Evolutionary conservation across 75 land plant species (phyloP), one percentile per base, ranked within the genome.

Genomic region (Pseudotsuga menziesii): DNA sequence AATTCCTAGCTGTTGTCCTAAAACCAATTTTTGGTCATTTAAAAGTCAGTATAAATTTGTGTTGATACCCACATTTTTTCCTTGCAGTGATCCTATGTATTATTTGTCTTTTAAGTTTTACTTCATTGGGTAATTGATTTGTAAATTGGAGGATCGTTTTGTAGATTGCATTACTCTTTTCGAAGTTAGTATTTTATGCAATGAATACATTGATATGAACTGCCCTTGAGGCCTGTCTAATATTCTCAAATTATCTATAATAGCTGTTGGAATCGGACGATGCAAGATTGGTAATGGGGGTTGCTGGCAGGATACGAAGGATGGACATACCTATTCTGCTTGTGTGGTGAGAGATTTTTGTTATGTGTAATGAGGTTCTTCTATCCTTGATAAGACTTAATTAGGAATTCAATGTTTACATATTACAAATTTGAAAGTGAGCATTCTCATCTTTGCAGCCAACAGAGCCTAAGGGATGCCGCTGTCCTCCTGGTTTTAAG

Each of bases 241-340:
- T 61, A 76, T 13, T 61, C 52, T 56, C 32, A 29, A 23, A 32
- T 59, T 81, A 25, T 16, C 5, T 78, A 56, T 25, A 56, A 59
- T 85, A 94, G 96, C 92, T 75, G 81, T 86, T 74, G 98, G 95
- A 61, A 61, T 83, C 61, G 88, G 90, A 29, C 88, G 96, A 12
- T 95, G 98, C 85, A 89, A 86, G 82, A 76, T 93, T 35, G 82
- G 88, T 71, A 93, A 95, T 86, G 98, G 93, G 71, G 98, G 98
- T 11, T 95, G 98, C 87, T 95, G 98, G 98, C 89, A 86, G 81
- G 76, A 86, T 48, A 88, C 88, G 12, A 60, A 78, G 74, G 84
- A 87, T 76, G 91, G 90, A 26, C 70, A 58, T 29, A 83, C 89
- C 16, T 92, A 78, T 58, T 91, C 98, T 73, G 95, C 98, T 57